Evolutionary conservation across 208 protist species (phyloP).

Genomic region (Leishmania lainsoni): DNA sequence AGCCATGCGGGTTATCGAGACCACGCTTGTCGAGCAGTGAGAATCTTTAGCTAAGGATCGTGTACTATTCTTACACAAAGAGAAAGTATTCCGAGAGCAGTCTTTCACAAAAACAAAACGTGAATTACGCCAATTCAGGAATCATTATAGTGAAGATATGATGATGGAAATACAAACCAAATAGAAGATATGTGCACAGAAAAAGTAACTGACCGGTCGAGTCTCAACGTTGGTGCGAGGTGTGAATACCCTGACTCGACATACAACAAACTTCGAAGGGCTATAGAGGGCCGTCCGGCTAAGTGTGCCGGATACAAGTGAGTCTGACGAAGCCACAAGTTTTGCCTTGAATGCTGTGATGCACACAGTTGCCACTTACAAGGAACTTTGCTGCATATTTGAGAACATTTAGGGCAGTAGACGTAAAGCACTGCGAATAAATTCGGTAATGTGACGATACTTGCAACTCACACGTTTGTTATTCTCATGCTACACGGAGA

Average conservation of each 20-base stretch:
- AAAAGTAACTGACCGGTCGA: too few relatives aligned
- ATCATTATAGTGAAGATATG: too few relatives aligned
- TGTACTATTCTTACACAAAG: neutral
- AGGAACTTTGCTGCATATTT: too few relatives aligned
- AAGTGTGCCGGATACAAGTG: too few relatives aligned
- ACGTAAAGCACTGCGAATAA: neutral
- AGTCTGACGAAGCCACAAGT: too few relatives aligned
- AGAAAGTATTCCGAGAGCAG: neutral
- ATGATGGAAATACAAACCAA: neutral
- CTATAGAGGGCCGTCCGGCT: too few relatives aligned
- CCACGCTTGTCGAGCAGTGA: neutral
- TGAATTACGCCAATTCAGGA: too few relatives aligned
- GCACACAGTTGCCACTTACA: too few relatives aligned
- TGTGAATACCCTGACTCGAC: too few relatives aligned
- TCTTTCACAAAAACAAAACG: neutral
- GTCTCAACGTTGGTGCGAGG: too few relatives aligned
- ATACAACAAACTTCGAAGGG: too few relatives aligned
- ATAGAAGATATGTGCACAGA: neutral
- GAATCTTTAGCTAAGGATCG: neutral
- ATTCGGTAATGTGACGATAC: neutral
- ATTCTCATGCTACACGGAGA: neutral
- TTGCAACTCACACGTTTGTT: neutral
- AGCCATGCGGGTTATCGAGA: neutral
- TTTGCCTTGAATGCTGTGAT: too few relatives aligned
- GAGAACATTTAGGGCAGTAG: neutral